phyloP scores from a whole-genome alignment of 352 stramenopile genomes.

The Phytophthora lateralis region DNA sequence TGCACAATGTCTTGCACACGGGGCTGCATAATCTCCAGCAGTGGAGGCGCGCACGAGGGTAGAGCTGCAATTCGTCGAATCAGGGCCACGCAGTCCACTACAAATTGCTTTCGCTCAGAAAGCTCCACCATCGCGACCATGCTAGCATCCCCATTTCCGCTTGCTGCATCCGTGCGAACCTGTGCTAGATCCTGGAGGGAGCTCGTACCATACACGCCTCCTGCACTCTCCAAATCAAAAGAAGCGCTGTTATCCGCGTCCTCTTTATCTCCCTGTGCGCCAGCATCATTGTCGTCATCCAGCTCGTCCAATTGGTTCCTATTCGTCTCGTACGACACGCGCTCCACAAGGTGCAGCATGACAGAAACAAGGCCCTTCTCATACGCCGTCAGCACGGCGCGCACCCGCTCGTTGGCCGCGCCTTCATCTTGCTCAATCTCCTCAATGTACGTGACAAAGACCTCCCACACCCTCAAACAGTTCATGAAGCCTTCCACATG shows the following conservation, averaged over 20 bases:
- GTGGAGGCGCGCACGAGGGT: constrained; percentile 51
- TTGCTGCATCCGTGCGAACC: constrained; percentile 50
- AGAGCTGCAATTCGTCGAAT: constrained; percentile 74
- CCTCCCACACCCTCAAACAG: constrained; percentile 81
- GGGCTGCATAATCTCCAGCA: constrained; percentile 59
- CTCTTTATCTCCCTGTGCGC: constrained; percentile 37
- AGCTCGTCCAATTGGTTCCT: constrained; percentile 67
- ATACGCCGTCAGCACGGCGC: constrained; percentile 62
- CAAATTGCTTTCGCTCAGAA: constrained; percentile 72
- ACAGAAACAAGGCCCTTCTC: constrained; percentile 73
- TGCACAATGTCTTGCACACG: constrained; percentile 47
- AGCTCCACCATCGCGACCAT: constrained; percentile 49
- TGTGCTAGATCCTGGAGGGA: constrained; percentile 80
- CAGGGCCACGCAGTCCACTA: constrained; percentile 75
- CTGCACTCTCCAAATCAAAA: constrained; percentile 45
- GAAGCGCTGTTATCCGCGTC: constrained; percentile 39
- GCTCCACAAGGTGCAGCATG: constrained; percentile 81
- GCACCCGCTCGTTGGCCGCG: constrained; percentile 53
- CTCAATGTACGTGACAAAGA: constrained; percentile 85
- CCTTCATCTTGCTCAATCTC: constrained; percentile 75
- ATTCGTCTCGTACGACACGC: constrained; percentile 72
- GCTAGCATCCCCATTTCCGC: constrained; percentile 34
- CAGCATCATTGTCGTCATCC: constrained; percentile 49
- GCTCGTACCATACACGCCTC: constrained; percentile 47
- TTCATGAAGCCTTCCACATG: constrained; percentile 79